phyloP scores from a whole-genome alignment of 2,329 filamentous ascomycete species.

The Neurospora crassa region DNA sequence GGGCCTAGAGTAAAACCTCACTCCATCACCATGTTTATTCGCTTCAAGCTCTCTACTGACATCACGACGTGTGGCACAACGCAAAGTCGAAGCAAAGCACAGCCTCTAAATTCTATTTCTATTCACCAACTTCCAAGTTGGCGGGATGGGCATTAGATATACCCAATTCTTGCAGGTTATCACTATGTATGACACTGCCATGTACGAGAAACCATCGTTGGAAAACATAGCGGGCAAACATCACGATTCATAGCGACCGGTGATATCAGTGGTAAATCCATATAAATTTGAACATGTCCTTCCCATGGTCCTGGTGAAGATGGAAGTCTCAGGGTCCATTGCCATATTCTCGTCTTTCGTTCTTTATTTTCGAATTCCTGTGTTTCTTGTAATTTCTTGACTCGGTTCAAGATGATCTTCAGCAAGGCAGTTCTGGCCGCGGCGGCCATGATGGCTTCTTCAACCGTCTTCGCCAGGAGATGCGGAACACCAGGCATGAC shows the following conservation, averaged over 20 bases:
- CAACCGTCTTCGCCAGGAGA: neutral
- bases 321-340: neutral
- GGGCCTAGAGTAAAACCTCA: neutral
- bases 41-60: neutral
- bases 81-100: neutral
- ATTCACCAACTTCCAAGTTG: neutral
- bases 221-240: neutral
- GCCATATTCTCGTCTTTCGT: neutral
- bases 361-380: neutral
- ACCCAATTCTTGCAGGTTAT: neutral
- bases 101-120: neutral
- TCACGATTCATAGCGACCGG: neutral
- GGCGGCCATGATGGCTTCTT: neutral
- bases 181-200: neutral
- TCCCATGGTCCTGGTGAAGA: neutral
- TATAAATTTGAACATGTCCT: neutral
- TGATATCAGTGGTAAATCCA: neutral
- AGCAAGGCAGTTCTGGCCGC: neutral
- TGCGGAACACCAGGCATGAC: neutral
- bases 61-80: neutral
- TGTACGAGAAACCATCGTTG: neutral
- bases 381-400: neutral
- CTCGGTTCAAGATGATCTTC: slow-evolving; percentile 13
- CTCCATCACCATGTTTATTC: neutral
- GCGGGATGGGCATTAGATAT: neutral